Evolutionary conservation across 2,329 filamentous ascomycete genomes (phyloP).

Genomic region (Drechslerella stenobrocha): DNA sequence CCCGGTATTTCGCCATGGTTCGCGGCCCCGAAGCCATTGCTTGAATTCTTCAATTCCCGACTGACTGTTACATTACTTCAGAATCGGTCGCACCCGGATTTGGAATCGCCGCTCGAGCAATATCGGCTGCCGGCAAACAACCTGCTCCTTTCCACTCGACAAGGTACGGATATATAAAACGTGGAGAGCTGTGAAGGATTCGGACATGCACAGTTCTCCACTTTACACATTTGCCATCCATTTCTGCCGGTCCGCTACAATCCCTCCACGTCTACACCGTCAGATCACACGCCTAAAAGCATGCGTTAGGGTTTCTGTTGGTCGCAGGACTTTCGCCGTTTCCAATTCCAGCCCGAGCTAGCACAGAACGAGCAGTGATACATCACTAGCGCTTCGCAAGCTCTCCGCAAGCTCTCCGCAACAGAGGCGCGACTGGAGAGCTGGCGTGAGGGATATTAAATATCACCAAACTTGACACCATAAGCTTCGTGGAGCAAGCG

Average conservation of each 20-base stretch:
- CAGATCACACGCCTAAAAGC: conserved; percentile 7
- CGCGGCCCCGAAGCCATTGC: conserved; percentile 60
- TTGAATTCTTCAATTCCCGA: neutral
- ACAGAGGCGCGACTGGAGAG: conserved; percentile 10
- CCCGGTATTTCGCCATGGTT: conserved; percentile 55
- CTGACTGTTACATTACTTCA: too few relatives aligned
- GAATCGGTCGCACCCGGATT: too few relatives aligned
- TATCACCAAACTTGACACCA: conserved; percentile 16
- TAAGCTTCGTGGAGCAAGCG: neutral
- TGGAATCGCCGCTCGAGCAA: too few relatives aligned
- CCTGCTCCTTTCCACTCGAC: too few relatives aligned
- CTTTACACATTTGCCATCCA: conserved; percentile 11
- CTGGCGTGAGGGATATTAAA: conserved; percentile 46
- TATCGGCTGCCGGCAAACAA: too few relatives aligned
- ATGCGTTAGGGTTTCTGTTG: conserved; percentile 7
- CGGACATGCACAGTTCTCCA: conserved; percentile 6
- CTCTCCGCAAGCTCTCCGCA: conserved; percentile 3
- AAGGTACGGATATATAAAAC: too few relatives aligned
- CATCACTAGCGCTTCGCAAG: conserved; percentile 9
- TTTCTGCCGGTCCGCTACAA: neutral
- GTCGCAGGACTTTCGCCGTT: conserved; percentile 3
- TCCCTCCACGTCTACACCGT: neutral
- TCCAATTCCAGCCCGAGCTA: conserved; percentile 12
- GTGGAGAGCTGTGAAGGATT: neutral
- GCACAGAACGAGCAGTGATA: conserved; percentile 9